Conservation (phyloP, 2,329 filamentous ascomycete species). For the Sarocladium oryzae region DNA sequence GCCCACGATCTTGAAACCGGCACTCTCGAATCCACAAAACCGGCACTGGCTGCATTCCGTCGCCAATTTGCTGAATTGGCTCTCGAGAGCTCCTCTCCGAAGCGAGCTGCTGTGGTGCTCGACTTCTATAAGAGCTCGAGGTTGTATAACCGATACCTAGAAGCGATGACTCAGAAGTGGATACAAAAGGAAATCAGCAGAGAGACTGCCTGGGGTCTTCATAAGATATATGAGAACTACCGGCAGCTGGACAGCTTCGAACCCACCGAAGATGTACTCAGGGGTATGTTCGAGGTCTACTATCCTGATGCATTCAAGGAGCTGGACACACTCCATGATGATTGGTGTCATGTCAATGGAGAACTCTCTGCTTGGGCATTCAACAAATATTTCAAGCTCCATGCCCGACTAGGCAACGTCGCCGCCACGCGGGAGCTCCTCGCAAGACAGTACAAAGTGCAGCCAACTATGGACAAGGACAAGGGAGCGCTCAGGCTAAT, state of each 20-base stretch:
- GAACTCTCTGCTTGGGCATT: slow-evolving; percentile 38
- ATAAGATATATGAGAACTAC: slow-evolving; percentile 39
- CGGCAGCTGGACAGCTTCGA: slow-evolving; percentile 32
- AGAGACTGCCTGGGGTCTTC: slow-evolving; percentile 25
- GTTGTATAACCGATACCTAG: slow-evolving; percentile 40
- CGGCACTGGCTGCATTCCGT: slow-evolving; percentile 21
- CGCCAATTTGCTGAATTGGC: slow-evolving; percentile 25
- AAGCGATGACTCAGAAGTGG: slow-evolving; percentile 23
- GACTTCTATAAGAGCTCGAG: slow-evolving; percentile 28
- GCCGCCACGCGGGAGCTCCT: slow-evolving; percentile 33
- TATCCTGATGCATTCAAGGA: slow-evolving; percentile 30
- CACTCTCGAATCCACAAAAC: not conserved
- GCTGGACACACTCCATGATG: slow-evolving; percentile 40
- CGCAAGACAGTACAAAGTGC: slow-evolving; percentile 23
- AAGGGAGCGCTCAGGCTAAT: slow-evolving; percentile 44
- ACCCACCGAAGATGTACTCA: slow-evolving; percentile 33
- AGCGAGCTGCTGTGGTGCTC: slow-evolving; percentile 32
- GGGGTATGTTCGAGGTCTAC: slow-evolving; percentile 38
- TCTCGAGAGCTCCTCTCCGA: slow-evolving; percentile 27
- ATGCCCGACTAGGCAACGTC: slow-evolving; percentile 42
- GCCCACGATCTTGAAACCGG: not conserved
- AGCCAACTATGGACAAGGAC: not conserved
- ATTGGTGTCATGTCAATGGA: slow-evolving; percentile 38
- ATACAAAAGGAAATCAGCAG: slow-evolving; percentile 21
- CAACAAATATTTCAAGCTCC: slow-evolving; percentile 42